Base-by-base conservation (phyloP, 768 basidiomycete genomes). In the Asterophora parasitica region DNA sequence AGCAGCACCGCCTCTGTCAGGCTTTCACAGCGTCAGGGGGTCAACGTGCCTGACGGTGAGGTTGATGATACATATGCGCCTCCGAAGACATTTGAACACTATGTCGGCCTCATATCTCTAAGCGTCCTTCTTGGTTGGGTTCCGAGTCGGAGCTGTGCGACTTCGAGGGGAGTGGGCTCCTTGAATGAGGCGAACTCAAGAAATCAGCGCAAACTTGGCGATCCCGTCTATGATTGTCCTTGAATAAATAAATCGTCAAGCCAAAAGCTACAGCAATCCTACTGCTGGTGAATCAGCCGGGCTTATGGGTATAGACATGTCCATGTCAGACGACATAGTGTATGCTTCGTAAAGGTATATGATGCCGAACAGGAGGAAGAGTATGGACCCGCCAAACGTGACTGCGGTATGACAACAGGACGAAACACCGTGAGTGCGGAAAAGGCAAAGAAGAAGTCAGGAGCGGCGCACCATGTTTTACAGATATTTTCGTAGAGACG, bases 401-500 rank as follows among this genome's bases (percentile, higher is more conserved):
- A 94, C 91, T 93, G 6, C 6, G n/a, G 19, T 19, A 31, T 3
- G 4, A 9, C 47, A 20, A 10, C 13, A 33, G 19, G 10, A 27
- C 17, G 38, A 12, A 17, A 3, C n/a, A 17, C 16, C 11, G 48
- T 15, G 3, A 15, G 23, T 10, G 11, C 15, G 2, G n/a, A 28
- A 15, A 32, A 44, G 53, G n/a, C n/a, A n/a, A 32, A 60, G 31
- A 44, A 39, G 42, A 37, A 28, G 32, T 23, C 23, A 6, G 6
- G 38, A 33, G 36, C 32, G 40, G 69, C 87, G 50, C 47, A 94
- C 92, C 88, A 62, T 93, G 86, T 66, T 95, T 97, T 39, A 96
- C 89, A 13, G 91, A 93, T 53, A 99, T 90, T 70, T 92, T 93
- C 2, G 88, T 94, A 0, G 93, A 92, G 26, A 97, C 70, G 61